Conservation (phyloP, 179 eudicot species). For the Drosera spatulata region DNA sequence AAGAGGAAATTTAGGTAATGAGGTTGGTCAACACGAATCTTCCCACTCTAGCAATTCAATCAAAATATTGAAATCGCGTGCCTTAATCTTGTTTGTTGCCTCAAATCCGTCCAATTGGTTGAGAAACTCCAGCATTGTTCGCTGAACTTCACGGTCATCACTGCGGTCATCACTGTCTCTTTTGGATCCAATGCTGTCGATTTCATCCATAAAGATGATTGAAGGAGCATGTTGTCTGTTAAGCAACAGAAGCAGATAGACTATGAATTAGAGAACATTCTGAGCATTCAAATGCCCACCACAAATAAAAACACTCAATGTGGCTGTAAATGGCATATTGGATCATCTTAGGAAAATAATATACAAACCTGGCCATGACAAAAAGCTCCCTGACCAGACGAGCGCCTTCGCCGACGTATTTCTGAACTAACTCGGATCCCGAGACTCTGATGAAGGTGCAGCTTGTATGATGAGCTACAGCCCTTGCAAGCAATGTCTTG, state of each 20-base stretch:
- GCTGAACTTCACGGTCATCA: slow-evolving; percentile 91
- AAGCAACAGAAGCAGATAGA: slow-evolving; percentile 1
- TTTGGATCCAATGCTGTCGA: slow-evolving; percentile 64
- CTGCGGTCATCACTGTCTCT: slow-evolving; percentile 7
- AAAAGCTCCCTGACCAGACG: slow-evolving; percentile 94
- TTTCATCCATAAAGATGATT: slow-evolving; percentile 93
- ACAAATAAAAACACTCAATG: neutral
- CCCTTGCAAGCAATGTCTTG: slow-evolving; percentile 75
- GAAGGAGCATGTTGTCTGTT: slow-evolving; percentile 89
- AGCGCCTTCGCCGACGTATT: slow-evolving; percentile 90
- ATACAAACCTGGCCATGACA: slow-evolving; percentile 83
- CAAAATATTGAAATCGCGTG: slow-evolving; percentile 4
- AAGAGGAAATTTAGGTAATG: neutral
- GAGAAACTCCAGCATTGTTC: slow-evolving; percentile 91
- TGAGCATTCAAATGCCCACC: neutral
- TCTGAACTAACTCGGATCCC: slow-evolving; percentile 85
- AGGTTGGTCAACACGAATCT: too few species aligned
- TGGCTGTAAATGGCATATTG: neutral
- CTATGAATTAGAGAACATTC: neutral
- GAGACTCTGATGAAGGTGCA: slow-evolving; percentile 84
- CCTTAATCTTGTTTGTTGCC: slow-evolving; percentile 82
- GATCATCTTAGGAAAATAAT: neutral
- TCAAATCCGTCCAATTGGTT: slow-evolving; percentile 93
- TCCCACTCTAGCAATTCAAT: too few species aligned
- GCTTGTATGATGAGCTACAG: slow-evolving; percentile 87